Evolutionary conservation across 2,329 filamentous ascomycete species (phyloP).

Genomic region (Penicillium sumatraense): DNA sequence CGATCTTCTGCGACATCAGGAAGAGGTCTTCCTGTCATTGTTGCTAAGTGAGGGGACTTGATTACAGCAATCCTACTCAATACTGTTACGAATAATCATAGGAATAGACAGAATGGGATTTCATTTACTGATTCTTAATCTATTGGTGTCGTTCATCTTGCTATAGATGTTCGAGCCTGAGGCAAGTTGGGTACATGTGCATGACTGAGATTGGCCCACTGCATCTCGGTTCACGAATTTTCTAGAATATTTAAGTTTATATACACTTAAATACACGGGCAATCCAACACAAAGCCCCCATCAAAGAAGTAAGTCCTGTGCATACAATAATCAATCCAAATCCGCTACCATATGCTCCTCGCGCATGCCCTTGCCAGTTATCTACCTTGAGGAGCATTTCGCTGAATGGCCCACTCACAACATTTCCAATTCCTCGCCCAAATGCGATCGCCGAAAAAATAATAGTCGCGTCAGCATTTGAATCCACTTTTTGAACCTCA

Average conservation of each 20-base stretch:
- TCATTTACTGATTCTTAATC: no score
- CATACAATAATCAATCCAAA: conserved; percentile 35
- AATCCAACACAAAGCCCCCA: conserved; percentile 32
- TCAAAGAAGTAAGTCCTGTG: conserved; percentile 30
- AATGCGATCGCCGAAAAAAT: conserved; percentile 54
- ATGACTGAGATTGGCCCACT: no score
- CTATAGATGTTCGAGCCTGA: no score
- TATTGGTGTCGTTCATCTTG: no score
- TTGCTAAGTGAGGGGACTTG: no score
- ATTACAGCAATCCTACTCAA: no score
- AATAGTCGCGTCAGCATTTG: conserved; percentile 50
- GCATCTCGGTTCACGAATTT: no score
- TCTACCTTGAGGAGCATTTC: conserved; percentile 41
- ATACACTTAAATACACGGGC: conserved; percentile 25
- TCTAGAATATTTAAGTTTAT: no score
- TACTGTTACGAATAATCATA: no score
- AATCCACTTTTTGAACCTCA: conserved; percentile 43
- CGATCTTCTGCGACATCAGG: background rate
- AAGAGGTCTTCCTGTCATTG: no score
- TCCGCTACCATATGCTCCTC: conserved; percentile 31
- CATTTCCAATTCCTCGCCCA: conserved; percentile 57
- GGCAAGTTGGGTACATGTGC: no score
- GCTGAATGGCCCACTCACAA: conserved; percentile 57
- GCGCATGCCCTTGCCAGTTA: conserved; percentile 17
- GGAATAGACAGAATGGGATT: no score